Evolutionary conservation across 805 yeast genomes (phyloP), one percentile per base, ranked within the genome.

Genomic region (Yarrowia sp.): DNA sequence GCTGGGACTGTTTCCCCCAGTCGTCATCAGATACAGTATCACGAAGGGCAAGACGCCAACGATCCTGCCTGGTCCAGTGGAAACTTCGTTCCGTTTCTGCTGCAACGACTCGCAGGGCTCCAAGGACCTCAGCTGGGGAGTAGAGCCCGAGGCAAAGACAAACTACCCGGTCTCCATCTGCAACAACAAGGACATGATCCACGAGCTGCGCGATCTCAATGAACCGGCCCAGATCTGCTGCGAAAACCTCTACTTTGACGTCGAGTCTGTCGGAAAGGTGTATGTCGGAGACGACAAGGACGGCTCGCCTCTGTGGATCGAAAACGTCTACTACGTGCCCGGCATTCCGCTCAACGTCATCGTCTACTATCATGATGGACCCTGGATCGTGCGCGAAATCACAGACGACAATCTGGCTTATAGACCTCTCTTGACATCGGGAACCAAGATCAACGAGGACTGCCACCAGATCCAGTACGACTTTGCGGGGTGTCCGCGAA

Each of bases 331-430:
- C 13, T 51, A 51, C 24, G 58, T 51, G 29, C 58, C 58, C 12
- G 58, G 58, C n/a, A 51, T 51, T 16, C 58, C 58, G 2, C 58
- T 51, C 2, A 51, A 51, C 32, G 58, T 51, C 18, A 51, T 51
- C 24, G 58, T 51, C 22, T 51, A 51, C 58, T 22, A 51, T 18
- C 31, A 33, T 13, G 22, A 51, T 6, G 32, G 42, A 3, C 32
- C 58, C 3, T 51, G 58, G 58, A 4, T n/a, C 6, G 58, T 35
- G 22, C 21, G 32, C 2, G 42, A 51, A 18, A 24, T 51, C 13
- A 7, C 31, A 12, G 42, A 33, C 19, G 58, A 51, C 12, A 35
- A 22, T 3, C 19, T 49, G 38, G 22, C 31, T n/a, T 33, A 29
- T 13, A 14, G 38, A 16, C 42, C 32, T 10, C 42, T 51, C 24